Conservation (phyloP, 768 basidiomycete species). For the Trichaptum fuscoviolaceum region DNA sequence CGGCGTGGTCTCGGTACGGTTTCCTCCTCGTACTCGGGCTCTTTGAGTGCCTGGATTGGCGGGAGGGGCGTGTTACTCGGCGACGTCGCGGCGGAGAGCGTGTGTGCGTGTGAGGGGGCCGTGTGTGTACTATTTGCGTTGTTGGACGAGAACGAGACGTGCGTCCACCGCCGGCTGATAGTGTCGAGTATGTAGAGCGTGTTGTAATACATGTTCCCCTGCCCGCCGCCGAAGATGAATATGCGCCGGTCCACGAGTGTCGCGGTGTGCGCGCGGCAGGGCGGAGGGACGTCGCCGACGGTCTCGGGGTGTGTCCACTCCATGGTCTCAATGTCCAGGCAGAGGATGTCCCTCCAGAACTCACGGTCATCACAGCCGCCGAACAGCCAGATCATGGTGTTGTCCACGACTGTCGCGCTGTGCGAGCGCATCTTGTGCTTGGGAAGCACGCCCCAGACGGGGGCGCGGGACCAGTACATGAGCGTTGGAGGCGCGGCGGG, state of each 20-base stretch:
- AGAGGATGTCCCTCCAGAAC: constrained; percentile 71
- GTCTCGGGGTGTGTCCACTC: constrained; percentile 81
- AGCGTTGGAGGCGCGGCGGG: constrained; percentile 60
- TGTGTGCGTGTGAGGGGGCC: background rate
- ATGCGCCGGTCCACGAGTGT: constrained; percentile 78
- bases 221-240: constrained; percentile 83
- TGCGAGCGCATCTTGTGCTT: constrained; percentile 73
- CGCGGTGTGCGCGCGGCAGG: constrained; percentile 83
- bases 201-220: constrained; percentile 79
- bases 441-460: constrained; percentile 68
- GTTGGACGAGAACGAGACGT: constrained; percentile 13
- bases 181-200: constrained; percentile 82
- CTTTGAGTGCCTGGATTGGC: constrained; percentile 18
- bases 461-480: constrained; percentile 85
- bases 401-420: constrained; percentile 78
- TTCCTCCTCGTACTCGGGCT: constrained; percentile 3
- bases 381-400: constrained; percentile 71
- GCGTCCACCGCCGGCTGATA: constrained; percentile 57
- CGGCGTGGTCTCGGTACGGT: constrained; percentile 47
- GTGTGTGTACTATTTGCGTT: background rate
- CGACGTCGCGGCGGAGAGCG: constrained; percentile 27
- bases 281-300: constrained; percentile 72
- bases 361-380: constrained; percentile 85
- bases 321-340: constrained; percentile 89
- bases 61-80: constrained; percentile 18